Percentiles rank a stretch among this genome's conserved stretches.
Conservation (phyloP, 305 asterid species). For the Fraxinus xanthoxyloides region DNA sequence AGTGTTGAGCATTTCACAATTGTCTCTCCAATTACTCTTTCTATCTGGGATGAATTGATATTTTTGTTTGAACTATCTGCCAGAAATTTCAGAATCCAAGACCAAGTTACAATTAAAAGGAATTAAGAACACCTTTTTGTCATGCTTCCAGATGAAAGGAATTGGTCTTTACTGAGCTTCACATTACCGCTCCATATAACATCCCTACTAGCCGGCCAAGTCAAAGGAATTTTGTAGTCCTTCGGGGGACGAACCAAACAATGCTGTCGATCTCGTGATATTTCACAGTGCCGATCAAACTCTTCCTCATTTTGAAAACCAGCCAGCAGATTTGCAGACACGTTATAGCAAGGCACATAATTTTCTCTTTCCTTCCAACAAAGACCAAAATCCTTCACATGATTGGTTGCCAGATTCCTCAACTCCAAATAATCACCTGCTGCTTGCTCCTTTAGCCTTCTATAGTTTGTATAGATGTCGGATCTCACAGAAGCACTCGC, state of each 20-base stretch:
- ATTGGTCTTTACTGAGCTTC: conserved; percentile 91
- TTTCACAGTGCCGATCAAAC: conserved; percentile 88
- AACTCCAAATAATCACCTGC: conserved; percentile 72
- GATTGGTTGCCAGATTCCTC: conserved; percentile 52
- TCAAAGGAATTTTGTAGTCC: conserved; percentile 89
- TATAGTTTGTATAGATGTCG: conserved; percentile 55
- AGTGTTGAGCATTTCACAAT: not conserved
- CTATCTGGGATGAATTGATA: not conserved
- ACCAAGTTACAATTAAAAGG: not conserved
- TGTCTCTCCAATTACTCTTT: not conserved
- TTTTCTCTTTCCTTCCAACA: conserved; percentile 92
- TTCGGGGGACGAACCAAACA: conserved; percentile 92
- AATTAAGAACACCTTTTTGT: conserved; percentile 66
- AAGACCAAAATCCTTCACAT: conserved; percentile 57
- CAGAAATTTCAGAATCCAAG: not conserved
- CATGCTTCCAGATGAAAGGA: conserved; percentile 98
- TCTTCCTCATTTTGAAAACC: conserved; percentile 88
- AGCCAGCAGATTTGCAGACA: conserved; percentile 68
- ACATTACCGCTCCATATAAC: conserved; percentile 94
- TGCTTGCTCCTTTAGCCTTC: conserved; percentile 75
- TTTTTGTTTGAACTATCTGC: not conserved
- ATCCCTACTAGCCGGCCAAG: conserved; percentile 95
- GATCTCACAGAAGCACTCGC: conserved; percentile 44
- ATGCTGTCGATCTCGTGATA: conserved; percentile 48
- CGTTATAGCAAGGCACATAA: conserved; percentile 91